Base-by-base conservation (phyloP, 805 yeast species). In the Ogataea ganodermae region DNA sequence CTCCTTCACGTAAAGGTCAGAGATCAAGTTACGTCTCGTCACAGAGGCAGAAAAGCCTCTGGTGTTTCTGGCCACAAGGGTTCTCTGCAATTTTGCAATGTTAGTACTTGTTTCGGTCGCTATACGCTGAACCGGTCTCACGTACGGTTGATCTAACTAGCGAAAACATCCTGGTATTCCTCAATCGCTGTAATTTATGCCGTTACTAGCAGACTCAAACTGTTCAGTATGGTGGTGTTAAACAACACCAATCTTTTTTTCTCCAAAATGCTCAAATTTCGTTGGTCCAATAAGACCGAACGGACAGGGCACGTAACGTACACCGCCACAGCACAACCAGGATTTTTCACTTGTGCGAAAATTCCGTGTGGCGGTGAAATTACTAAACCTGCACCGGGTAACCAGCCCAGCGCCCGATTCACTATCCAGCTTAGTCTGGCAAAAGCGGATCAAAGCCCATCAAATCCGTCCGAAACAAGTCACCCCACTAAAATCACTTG, bases 1-100 rank as follows among this genome's bases (percentile, higher is more conserved):
- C 72, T 91, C 96, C 69, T 79, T 82, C 65, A 92, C 73, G 76
- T 91, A 91, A 60, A 91, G 79, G 58, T 91, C 96, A 69, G 88
- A 79, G 65, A 91, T 70, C 66, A 86, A 75, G 78, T 91, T 63
- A 38, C 58, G 46, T 61, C 67, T 64, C 40, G 57, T 50, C 36
- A 59, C 49, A 22, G 66, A 48, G 17, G 56, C 53, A 24, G 63
- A 52, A 51, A 65, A 59, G 46, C 47, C 52, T 62, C 67, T 62
- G 46, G 52, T 52, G 48, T 55, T 57, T 61, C 62, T 56, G 26
- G 60, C 51, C 31, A 38, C 42, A 31, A 46, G 41, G 40, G 50
- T n/a, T 46, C 48, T 52, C 58, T 55, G 55, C 47, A 30, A 10
- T 27, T 12, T 35, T n/a, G 33, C 10, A 14, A 8, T 32, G 45